Evolutionary conservation across 2,329 filamentous ascomycete species (phyloP).

Genomic region (Penicillium digitatum): DNA sequence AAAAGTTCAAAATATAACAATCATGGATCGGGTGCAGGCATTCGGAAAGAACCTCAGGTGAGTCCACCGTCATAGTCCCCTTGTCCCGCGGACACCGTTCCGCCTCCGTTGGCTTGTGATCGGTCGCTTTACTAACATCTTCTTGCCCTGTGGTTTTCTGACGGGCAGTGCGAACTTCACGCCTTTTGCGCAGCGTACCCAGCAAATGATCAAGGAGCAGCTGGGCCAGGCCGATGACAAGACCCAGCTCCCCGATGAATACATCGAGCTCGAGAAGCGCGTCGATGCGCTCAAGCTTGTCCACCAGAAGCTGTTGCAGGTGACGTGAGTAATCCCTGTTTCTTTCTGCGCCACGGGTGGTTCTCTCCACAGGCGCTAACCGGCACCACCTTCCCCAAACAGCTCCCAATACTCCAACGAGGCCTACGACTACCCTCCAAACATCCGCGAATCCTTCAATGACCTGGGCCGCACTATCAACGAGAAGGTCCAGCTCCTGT

Average conservation of each 20-base stretch:
- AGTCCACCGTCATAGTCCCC: constrained; percentile 26
- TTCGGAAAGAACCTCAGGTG: constrained; percentile 69
- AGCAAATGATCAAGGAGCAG: constrained; percentile 98
- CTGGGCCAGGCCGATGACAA: constrained; percentile 92
- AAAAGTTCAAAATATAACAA: constrained; percentile 7
- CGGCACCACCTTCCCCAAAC: constrained; percentile 8
- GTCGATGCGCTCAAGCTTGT: constrained; percentile 96
- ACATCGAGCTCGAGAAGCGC: constrained; percentile 97
- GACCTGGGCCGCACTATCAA: constrained; percentile 92
- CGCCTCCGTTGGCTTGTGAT: constrained; percentile 13
- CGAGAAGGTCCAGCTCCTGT: constrained; percentile 90
- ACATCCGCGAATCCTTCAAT: constrained; percentile 96
- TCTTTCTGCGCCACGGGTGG: not conserved
- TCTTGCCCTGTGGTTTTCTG: constrained; percentile 40
- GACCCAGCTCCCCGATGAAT: constrained; percentile 96
- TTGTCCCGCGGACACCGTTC: constrained; percentile 5
- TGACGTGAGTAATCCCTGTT: constrained; percentile 65
- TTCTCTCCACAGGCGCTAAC: constrained; percentile 1
- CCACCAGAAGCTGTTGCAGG: constrained; percentile 93
- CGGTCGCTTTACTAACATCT: constrained; percentile 31
- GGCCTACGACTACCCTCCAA: constrained; percentile 87
- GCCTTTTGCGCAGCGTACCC: constrained; percentile 87
- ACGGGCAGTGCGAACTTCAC: constrained; percentile 74
- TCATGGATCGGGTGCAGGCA: constrained; percentile 66
- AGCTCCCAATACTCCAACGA: constrained; percentile 92